Percentiles rank a stretch among this genome's conserved stretches.
Evolutionary conservation across 1,284 basidiomycete genomes (phyloP).

Genomic region (Ustilago sp.): DNA sequence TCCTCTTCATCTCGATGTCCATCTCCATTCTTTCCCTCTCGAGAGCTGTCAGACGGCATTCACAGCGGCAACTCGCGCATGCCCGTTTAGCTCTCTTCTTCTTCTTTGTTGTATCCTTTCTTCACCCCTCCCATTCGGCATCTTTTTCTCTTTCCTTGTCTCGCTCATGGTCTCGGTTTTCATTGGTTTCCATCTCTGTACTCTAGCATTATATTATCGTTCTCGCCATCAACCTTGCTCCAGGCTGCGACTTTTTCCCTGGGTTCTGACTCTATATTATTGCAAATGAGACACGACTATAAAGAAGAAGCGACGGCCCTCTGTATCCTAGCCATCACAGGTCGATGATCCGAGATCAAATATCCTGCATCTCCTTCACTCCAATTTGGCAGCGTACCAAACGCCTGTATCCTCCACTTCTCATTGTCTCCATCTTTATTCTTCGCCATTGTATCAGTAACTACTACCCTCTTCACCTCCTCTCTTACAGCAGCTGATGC

Average conservation of each 20-base stretch:
- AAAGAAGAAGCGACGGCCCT: conserved; percentile 5
- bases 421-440: background rate
- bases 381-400: conserved; percentile 53
- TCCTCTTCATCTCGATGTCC: background rate
- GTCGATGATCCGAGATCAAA: conserved; percentile 53
- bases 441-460: background rate
- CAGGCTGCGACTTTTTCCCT: conserved; percentile 1
- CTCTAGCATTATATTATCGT: conserved; percentile 31
- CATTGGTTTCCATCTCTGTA: conserved; percentile 15
- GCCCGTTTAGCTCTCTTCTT: conserved; percentile 2
- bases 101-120: background rate
- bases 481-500: background rate
- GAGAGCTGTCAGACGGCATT: conserved; percentile 16
- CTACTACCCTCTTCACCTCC: background rate
- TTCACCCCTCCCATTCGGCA: background rate
- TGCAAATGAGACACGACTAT: background rate
- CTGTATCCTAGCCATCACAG: conserved; percentile 46
- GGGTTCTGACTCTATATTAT: background rate
- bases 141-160: conserved; percentile 17
- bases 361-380: conserved; percentile 55
- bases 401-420: conserved; percentile 44
- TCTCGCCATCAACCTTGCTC: background rate
- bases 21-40: background rate
- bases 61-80: conserved; percentile 53
- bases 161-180: conserved; percentile 1